Evolutionary conservation across 2,329 filamentous ascomycete species (phyloP).

Genomic region (Ceratocystis papillata): DNA sequence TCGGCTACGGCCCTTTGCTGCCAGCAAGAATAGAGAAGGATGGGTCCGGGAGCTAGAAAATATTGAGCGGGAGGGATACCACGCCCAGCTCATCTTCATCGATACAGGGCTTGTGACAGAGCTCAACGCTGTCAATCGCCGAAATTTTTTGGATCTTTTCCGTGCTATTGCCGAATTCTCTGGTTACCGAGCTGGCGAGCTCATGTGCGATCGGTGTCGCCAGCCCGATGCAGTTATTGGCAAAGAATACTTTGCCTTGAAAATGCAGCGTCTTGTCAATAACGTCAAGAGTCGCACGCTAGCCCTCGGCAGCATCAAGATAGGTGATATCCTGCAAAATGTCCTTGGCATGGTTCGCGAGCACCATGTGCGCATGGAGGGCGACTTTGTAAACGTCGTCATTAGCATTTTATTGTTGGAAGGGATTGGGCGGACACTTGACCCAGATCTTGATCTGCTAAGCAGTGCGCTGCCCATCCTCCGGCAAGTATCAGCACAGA

Average conservation of each 20-base stretch:
- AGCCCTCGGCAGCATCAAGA: constrained; percentile 86
- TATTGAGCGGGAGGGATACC: constrained; percentile 77
- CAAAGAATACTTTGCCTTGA: constrained; percentile 79
- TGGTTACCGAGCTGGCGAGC: constrained; percentile 82
- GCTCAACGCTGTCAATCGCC: constrained; percentile 72
- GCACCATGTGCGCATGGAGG: constrained; percentile 89
- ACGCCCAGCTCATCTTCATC: constrained; percentile 93
- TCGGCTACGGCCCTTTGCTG: constrained; percentile 62
- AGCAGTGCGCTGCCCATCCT: constrained; percentile 79
- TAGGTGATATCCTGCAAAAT: constrained; percentile 85
- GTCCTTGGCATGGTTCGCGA: constrained; percentile 82
- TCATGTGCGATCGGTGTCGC: constrained; percentile 93
- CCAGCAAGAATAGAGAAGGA: constrained; percentile 48
- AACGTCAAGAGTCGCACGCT: constrained; percentile 84
- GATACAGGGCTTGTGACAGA: constrained; percentile 94
- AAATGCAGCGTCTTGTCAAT: constrained; percentile 93
- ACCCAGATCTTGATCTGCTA: constrained; percentile 80
- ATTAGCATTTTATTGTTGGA: constrained; percentile 88
- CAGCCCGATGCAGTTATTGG: constrained; percentile 86
- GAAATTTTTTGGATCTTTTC: constrained; percentile 92
- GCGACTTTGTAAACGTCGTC: constrained; percentile 97
- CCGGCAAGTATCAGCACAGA: constrained; percentile 71
- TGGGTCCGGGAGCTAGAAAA: constrained; percentile 66
- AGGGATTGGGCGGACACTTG: constrained; percentile 78
- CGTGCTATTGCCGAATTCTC: constrained; percentile 93